Conservation (phyloP, 768 basidiomycete species). For the Lactifluus hygrophoroides region DNA sequence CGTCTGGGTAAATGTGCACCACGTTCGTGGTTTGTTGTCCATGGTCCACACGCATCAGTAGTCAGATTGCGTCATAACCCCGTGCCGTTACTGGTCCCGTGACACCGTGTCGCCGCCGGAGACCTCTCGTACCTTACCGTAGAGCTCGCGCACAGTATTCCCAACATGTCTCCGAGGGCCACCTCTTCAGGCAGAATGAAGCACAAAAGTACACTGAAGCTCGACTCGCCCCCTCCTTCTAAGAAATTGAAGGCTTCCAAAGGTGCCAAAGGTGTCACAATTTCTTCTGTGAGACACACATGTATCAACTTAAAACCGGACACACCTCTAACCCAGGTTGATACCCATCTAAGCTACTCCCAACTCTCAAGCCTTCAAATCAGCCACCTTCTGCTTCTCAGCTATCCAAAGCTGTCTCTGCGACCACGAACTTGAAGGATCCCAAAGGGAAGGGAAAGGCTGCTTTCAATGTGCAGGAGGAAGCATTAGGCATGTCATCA, state of each 20-base stretch:
- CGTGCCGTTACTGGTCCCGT: no score
- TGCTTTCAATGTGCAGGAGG: background rate
- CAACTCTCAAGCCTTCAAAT: background rate
- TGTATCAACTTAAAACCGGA: background rate
- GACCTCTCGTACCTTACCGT: no score
- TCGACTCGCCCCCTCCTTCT: conserved; percentile 11
- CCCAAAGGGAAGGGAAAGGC: conserved; percentile 25
- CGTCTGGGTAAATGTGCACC: no score
- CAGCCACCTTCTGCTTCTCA: background rate
- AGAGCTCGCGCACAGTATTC: background rate
- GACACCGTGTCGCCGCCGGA: no score
- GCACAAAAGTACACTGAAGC: conserved; percentile 18
- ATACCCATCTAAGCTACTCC: conserved; percentile 2
- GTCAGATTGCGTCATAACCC: no score
- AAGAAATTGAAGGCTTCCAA: conserved; percentile 13
- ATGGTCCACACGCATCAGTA: no score
- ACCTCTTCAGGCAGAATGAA: background rate
- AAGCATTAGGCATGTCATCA: background rate
- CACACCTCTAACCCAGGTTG: conserved; percentile 2
- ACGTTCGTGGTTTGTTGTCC: no score
- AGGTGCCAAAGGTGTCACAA: conserved; percentile 4
- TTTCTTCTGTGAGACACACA: conserved; percentile 7
- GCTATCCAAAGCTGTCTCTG: background rate
- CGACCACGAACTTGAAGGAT: conserved; percentile 7
- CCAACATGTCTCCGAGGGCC: conserved; percentile 3